A percentile compares a stretch with the other conserved stretches of the same genome.
phyloP scores from a whole-genome alignment of 129 eudicot species.

The Flaveria linearis region DNA sequence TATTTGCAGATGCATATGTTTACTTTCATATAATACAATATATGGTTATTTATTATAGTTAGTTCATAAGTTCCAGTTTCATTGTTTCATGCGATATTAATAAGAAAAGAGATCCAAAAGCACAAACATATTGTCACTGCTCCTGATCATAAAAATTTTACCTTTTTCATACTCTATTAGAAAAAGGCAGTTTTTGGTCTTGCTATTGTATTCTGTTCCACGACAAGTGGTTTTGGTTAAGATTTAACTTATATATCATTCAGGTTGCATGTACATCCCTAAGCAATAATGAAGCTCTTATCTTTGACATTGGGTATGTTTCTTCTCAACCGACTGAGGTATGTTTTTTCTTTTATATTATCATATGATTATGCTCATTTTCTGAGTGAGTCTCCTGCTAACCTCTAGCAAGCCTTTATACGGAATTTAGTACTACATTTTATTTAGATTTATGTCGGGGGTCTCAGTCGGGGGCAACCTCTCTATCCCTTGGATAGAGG shows the following conservation, averaged over 20 bases:
- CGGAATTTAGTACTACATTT: not conserved
- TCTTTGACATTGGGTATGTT: conserved; percentile 77
- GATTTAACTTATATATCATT: conserved; percentile 5
- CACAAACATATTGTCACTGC: not conserved
- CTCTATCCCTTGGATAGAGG: too few relatives aligned
- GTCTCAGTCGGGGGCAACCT: too few relatives aligned
- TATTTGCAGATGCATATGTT: conserved; percentile 3
- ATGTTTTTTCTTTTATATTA: conserved; percentile 33
- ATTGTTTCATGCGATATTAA: not conserved
- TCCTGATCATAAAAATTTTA: not conserved
- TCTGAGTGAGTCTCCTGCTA: conserved; percentile 10
- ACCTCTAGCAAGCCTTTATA: conserved; percentile 11
- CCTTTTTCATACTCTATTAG: not conserved
- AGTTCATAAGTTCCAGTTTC: conserved; percentile 1
- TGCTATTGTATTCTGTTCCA: not conserved
- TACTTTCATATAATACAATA: not conserved
- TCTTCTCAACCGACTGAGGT: conserved; percentile 77
- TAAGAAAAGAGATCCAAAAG: not conserved
- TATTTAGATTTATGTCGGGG: not conserved
- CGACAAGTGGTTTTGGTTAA: conserved; percentile 10
- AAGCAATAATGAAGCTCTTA: conserved; percentile 53
- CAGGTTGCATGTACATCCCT: conserved; percentile 87
- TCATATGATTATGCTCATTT: conserved; percentile 8
- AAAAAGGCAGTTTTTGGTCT: not conserved
- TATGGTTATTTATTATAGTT: not conserved